phyloP scores from a whole-genome alignment of 306 rosid species.

The Cucurbita pepo region DNA sequence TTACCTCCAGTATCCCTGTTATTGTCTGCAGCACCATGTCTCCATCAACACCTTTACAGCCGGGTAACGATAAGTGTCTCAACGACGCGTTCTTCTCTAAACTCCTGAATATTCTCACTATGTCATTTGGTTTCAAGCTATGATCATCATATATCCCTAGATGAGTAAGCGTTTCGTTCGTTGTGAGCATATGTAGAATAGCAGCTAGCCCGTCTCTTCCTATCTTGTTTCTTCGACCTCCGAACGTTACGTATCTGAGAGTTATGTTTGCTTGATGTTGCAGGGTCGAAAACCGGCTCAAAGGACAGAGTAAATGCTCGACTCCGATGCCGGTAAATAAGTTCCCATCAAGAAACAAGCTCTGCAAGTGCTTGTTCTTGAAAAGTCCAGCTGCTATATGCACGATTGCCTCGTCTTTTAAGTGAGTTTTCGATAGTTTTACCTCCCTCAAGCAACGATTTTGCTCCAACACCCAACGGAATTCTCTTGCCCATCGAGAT shows the following conservation, averaged over 20 bases:
- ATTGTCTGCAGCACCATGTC: constrained; percentile 50
- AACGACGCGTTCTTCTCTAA: constrained; percentile 78
- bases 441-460: constrained; percentile 57
- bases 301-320: constrained; percentile 76
- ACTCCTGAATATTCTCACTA: constrained; percentile 54
- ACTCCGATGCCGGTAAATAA: constrained; percentile 53
- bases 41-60: constrained; percentile 74
- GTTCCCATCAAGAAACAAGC: constrained; percentile 56
- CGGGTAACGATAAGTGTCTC: constrained; percentile 54
- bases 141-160: constrained; percentile 64
- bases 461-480: constrained; percentile 75
- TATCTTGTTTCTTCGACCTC: constrained; percentile 69
- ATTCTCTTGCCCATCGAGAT: constrained; percentile 76
- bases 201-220: constrained; percentile 78
- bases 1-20: constrained; percentile 64
- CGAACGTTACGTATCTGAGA: constrained; percentile 48
- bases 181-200: constrained; percentile 39
- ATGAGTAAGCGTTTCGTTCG: constrained; percentile 50
- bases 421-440: constrained; percentile 51
- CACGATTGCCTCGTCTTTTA: constrained; percentile 65
- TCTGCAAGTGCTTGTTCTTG: constrained; percentile 51
- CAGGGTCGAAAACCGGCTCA: constrained; percentile 72
- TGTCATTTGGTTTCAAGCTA: constrained; percentile 58
- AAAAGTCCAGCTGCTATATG: constrained; percentile 83
- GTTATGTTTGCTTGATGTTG: constrained; percentile 75